A percentile compares a stretch with the other conserved stretches of the same genome.
Evolutionary conservation across 768 basidiomycete genomes (phyloP).

Genomic region (Pleurotus giganteus): DNA sequence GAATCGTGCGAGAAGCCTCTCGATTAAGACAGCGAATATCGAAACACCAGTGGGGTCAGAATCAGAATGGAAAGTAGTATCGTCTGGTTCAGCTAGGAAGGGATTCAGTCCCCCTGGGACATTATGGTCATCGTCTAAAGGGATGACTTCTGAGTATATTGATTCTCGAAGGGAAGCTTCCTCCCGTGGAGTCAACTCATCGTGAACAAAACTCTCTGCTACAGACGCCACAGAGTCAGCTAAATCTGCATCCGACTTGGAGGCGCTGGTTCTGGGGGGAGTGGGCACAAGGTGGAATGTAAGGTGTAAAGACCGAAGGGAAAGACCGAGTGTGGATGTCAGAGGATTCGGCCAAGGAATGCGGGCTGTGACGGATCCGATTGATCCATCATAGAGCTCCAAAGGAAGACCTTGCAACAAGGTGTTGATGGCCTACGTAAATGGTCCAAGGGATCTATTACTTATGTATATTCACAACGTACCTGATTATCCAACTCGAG

Average conservation of each 20-base stretch:
- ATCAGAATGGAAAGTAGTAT: constrained; percentile 40
- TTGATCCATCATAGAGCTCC: constrained; percentile 63
- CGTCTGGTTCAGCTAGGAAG: constrained; percentile 41
- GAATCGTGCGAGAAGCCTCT: constrained; percentile 74
- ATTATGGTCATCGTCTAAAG: constrained; percentile 33
- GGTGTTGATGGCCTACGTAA: constrained; percentile 71
- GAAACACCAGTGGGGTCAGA: constrained; percentile 74
- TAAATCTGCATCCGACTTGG: constrained; percentile 37
- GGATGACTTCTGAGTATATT: constrained; percentile 9
- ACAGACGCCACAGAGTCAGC: constrained; percentile 80
- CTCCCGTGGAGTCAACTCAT: constrained; percentile 73
- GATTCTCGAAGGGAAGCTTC: constrained; percentile 71
- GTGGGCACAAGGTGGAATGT: constrained; percentile 49
- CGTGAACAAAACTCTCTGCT: constrained; percentile 83
- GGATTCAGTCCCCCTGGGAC: constrained; percentile 70
- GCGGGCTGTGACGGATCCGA: constrained; percentile 72
- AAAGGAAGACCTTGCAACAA: constrained; percentile 67
- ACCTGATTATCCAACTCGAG: constrained; percentile 78
- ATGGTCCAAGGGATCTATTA: constrained; percentile 8
- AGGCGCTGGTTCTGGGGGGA: constrained; percentile 17
- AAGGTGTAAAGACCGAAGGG: constrained; percentile 65
- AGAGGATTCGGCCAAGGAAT: constrained; percentile 88
- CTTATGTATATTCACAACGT: constrained; percentile 25
- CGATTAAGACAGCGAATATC: constrained; percentile 77
- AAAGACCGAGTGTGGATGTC: constrained; percentile 68